Evolutionary conservation across 495 filamentous ascomycete genomes (phyloP).

Genomic region (Pyrenopolyporus hunteri): DNA sequence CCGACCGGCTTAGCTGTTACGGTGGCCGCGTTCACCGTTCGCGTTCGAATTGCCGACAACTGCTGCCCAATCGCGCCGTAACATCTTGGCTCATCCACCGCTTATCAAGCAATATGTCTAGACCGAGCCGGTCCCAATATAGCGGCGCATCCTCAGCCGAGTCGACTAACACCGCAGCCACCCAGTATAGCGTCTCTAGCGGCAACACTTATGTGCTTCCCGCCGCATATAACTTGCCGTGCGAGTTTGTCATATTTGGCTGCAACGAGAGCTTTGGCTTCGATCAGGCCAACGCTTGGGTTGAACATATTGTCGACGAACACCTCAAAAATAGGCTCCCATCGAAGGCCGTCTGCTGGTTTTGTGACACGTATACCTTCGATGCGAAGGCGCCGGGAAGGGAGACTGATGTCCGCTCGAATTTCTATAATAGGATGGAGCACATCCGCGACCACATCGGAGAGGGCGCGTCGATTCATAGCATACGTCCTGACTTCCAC

Average conservation of each 20-base stretch:
- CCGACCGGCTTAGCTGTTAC: background rate
- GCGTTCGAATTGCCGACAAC: conserved; percentile 2
- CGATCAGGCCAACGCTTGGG: conserved; percentile 48
- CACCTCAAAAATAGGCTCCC: conserved; percentile 46
- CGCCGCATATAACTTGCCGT: too few relatives aligned
- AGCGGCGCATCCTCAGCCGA: conserved; percentile 1
- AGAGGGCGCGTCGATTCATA: conserved; percentile 9
- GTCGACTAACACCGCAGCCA: conserved; percentile 9
- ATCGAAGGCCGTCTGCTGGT: conserved; percentile 50
- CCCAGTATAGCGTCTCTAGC: conserved; percentile 1
- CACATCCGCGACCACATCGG: conserved; percentile 52
- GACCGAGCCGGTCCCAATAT: background rate
- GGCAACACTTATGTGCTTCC: too few relatives aligned
- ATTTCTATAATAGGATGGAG: conserved; percentile 49
- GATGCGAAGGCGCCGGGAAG: background rate
- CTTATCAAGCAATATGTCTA: background rate
- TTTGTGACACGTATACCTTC: conserved; percentile 50
- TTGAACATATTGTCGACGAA: conserved; percentile 47
- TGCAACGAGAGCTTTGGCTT: conserved; percentile 45
- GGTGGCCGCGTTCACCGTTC: background rate
- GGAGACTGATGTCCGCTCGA: conserved; percentile 9
- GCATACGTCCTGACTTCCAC: conserved; percentile 51
- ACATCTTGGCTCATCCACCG: background rate
- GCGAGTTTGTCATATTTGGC: conserved; percentile 46
- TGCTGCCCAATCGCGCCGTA: background rate